phyloP scores from a whole-genome alignment of 805 yeast genomes.

The Candida awuae region DNA sequence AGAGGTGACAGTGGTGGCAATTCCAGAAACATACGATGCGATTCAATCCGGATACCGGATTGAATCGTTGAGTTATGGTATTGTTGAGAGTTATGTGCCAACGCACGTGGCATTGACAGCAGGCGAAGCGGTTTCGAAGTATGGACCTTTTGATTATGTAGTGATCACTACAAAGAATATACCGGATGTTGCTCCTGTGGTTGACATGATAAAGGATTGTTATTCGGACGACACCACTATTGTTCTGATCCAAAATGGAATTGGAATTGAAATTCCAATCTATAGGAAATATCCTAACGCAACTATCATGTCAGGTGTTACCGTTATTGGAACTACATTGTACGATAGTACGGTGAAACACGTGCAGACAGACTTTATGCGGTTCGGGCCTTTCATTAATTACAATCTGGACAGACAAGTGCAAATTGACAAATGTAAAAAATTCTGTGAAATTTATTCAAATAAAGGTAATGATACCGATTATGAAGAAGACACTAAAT shows the following conservation, averaged over 20 bases:
- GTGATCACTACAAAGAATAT: slow-evolving; percentile 45
- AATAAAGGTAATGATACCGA: slow-evolving; percentile 22
- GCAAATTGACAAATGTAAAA: slow-evolving; percentile 24
- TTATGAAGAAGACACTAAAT: slow-evolving; percentile 30
- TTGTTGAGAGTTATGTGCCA: slow-evolving; percentile 50
- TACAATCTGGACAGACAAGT: slow-evolving; percentile 17
- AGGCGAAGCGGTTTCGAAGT: slow-evolving; percentile 34
- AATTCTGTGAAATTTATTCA: slow-evolving; percentile 28
- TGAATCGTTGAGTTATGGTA: slow-evolving; percentile 58
- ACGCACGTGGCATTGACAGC: slow-evolving; percentile 23
- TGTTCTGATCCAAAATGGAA: slow-evolving; percentile 34
- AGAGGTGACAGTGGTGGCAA: slow-evolving; percentile 47
- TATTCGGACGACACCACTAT: slow-evolving; percentile 26
- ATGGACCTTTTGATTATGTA: slow-evolving; percentile 33
- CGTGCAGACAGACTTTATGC: slow-evolving; percentile 25
- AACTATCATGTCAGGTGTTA: slow-evolving; percentile 32
- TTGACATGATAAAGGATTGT: slow-evolving; percentile 28
- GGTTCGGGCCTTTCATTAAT: slow-evolving; percentile 31
- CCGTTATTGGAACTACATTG: slow-evolving; percentile 30
- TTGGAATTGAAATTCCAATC: slow-evolving; percentile 30
- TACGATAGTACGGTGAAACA: slow-evolving; percentile 26
- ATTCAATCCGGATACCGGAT: slow-evolving; percentile 5
- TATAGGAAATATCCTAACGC: slow-evolving; percentile 27
- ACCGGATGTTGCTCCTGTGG: slow-evolving; percentile 52
- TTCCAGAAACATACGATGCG: slow-evolving; percentile 34